phyloP scores from a whole-genome alignment of 1,284 basidiomycete genomes.

The Heliocybe sulcata region DNA sequence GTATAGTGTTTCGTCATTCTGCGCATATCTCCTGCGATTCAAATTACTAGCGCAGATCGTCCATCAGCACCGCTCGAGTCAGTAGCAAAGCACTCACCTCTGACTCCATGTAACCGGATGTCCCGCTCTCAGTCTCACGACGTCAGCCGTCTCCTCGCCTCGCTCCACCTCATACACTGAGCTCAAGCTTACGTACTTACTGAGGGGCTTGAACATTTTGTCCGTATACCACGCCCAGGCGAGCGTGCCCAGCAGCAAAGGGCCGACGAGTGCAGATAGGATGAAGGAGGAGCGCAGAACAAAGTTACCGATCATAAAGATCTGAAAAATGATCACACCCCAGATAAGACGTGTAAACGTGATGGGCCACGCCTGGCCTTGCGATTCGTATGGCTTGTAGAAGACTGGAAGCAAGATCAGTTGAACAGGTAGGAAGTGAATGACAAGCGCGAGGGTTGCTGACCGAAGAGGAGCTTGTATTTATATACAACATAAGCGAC shows the following conservation, averaged over 20 bases:
- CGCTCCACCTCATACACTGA: slow-evolving; percentile 84
- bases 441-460: slow-evolving; percentile 18
- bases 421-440: not conserved
- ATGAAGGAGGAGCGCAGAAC: slow-evolving; percentile 75
- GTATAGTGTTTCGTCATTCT: slow-evolving; percentile 92
- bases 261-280: slow-evolving; percentile 71
- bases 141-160: slow-evolving; percentile 75
- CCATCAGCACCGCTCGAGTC: too few species aligned
- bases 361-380: slow-evolving; percentile 92
- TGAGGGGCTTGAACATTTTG: slow-evolving; percentile 68
- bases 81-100: slow-evolving; percentile 44
- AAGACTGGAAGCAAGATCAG: slow-evolving; percentile 48
- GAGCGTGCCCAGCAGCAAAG: slow-evolving; percentile 71
- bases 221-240: slow-evolving; percentile 79
- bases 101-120: slow-evolving; percentile 83
- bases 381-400: slow-evolving; percentile 90
- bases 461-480: slow-evolving; percentile 92
- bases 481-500: slow-evolving; percentile 94
- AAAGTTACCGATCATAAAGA: slow-evolving; percentile 95
- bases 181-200: slow-evolving; percentile 77
- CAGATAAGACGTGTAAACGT: slow-evolving; percentile 84
- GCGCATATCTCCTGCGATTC: slow-evolving; percentile 78
- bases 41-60: slow-evolving; percentile 52
- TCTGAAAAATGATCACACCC: slow-evolving; percentile 81
- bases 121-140: slow-evolving; percentile 63